Percentiles rank a stretch among this genome's conserved stretches.
Conservation (phyloP, 2,329 filamentous ascomycete species). For the Fusarium verrucosum region DNA sequence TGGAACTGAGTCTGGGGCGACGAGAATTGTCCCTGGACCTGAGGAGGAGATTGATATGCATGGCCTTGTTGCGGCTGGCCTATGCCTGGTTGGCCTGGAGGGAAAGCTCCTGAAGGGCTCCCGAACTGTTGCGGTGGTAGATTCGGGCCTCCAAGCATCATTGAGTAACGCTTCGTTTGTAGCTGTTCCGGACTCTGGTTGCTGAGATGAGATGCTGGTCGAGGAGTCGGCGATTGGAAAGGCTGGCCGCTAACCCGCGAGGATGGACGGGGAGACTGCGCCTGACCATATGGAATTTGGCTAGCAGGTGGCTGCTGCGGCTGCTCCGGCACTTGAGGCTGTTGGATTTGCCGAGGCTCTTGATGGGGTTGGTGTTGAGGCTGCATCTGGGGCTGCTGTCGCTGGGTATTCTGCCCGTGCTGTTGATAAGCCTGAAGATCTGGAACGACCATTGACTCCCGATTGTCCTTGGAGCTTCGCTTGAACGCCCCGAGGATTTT, state of each 20-base stretch:
- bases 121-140: conserved; percentile 32
- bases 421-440: conserved; percentile 34
- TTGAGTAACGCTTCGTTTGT: conserved; percentile 32
- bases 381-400: conserved; percentile 6
- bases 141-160: conserved; percentile 29
- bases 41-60: conserved; percentile 19
- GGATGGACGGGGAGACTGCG: conserved; percentile 14
- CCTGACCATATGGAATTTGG: conserved; percentile 13
- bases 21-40: conserved; percentile 2
- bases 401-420: conserved; percentile 26
- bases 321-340: background rate
- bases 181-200: conserved; percentile 17
- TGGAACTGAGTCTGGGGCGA: background rate
- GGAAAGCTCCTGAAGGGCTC: conserved; percentile 3
- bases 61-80: conserved; percentile 15
- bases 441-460: conserved; percentile 31
- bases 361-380: background rate
- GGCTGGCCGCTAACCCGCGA: conserved; percentile 24
- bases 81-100: conserved; percentile 11
- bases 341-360: conserved; percentile 8
- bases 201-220: conserved; percentile 28
- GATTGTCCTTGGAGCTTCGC: conserved; percentile 44
- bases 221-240: conserved; percentile 21
- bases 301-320: conserved; percentile 16
- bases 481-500: conserved; percentile 49